Conservation (phyloP, 108 stramenopile species). For the Ochromonas danica region DNA sequence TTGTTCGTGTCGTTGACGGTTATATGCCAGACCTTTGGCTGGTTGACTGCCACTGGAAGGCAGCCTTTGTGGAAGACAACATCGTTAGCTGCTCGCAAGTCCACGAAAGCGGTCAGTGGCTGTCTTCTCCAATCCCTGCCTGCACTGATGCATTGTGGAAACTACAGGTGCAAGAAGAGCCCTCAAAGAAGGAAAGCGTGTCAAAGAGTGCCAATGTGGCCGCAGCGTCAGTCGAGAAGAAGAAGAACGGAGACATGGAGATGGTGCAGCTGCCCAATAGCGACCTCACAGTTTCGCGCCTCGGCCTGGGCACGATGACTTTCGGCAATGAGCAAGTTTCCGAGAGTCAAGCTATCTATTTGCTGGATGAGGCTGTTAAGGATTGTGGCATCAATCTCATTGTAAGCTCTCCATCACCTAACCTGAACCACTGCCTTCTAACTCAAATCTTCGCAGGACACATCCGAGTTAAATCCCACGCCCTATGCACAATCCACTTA, state of each 20-base stretch:
- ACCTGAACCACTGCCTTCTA: not conserved
- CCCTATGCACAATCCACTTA: constrained; percentile 41
- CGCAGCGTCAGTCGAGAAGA: not conserved
- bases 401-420: constrained; percentile 33
- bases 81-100: too few relatives aligned
- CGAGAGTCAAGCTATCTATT: constrained; percentile 74
- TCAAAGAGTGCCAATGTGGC: not conserved
- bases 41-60: too few relatives aligned
- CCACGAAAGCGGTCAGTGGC: too few relatives aligned
- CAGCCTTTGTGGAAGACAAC: too few relatives aligned
- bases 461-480: constrained; percentile 32
- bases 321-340: constrained; percentile 67
- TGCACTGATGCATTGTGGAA: not conserved
- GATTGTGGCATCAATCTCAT: constrained; percentile 85
- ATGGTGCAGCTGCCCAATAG: constrained; percentile 63
- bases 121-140: too few relatives aligned
- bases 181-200: not conserved
- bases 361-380: constrained; percentile 74
- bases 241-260: constrained; percentile 61
- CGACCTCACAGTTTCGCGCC: constrained; percentile 75
- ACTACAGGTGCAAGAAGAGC: not conserved
- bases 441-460: not conserved
- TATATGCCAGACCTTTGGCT: too few relatives aligned
- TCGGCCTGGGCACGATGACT: constrained; percentile 59
- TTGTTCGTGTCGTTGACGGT: too few relatives aligned